A percentile compares a stretch with the other conserved stretches of the same genome.
Evolutionary conservation across 768 basidiomycete species (phyloP).

Genomic region (Suillus spraguei): DNA sequence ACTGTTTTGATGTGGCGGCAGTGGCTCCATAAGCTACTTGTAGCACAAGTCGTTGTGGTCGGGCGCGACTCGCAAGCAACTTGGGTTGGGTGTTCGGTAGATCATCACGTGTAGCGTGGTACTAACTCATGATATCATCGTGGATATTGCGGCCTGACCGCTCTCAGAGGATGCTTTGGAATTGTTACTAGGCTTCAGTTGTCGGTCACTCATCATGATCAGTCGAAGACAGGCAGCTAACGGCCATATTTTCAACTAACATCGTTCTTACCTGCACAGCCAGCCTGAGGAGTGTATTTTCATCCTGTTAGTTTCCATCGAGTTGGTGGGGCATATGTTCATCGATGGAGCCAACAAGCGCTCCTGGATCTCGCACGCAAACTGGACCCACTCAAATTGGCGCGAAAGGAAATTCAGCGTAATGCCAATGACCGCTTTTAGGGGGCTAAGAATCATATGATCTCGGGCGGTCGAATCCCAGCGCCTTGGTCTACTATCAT

Average conservation of each 20-base stretch:
- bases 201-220: neutral
- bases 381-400: slow-evolving; percentile 89
- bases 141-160: neutral
- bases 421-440: slow-evolving; percentile 74
- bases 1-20: too few species aligned
- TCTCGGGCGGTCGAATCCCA: slow-evolving; percentile 1
- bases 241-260: neutral
- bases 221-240: too few species aligned
- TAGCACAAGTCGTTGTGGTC: neutral
- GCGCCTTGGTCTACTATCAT: neutral
- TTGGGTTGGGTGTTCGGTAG: too few species aligned
- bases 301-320: too few species aligned
- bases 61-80: neutral
- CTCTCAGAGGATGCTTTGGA: too few species aligned
- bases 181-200: neutral
- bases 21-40: neutral
- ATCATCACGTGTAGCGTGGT: neutral
- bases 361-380: slow-evolving; percentile 74
- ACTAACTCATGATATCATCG: neutral
- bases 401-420: slow-evolving; percentile 83
- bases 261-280: neutral
- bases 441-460: slow-evolving; percentile 66
- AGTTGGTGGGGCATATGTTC: slow-evolving; percentile 37
- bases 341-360: slow-evolving; percentile 49
- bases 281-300: too few species aligned